Evolutionary conservation across 192 early-diverging fungal genomes (phyloP).

Genomic region (Haplosporangium gracile): DNA sequence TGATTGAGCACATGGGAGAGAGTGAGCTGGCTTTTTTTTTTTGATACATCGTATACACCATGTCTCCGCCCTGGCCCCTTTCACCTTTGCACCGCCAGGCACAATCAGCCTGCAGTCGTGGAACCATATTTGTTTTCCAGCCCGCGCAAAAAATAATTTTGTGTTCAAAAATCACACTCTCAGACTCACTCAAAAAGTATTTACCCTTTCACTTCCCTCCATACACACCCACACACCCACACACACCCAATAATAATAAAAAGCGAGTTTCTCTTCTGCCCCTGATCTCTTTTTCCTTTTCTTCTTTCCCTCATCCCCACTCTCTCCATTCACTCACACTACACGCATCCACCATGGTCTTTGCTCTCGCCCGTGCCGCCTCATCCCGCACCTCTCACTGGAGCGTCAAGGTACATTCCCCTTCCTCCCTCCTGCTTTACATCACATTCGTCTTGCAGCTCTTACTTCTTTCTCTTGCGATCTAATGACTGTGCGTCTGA

Average conservation of each 20-base stretch:
- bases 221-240: too few species aligned
- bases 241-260: neutral
- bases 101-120: neutral
- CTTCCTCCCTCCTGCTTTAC: neutral
- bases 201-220: too few species aligned
- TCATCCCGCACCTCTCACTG: conserved; percentile 46
- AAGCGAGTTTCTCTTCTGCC: neutral
- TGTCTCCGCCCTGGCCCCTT: neutral
- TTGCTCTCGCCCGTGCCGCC: conserved; percentile 50
- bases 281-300: neutral
- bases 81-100: neutral
- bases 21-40: neutral
- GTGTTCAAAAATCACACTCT: neutral
- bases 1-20: neutral
- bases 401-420: conserved; percentile 42
- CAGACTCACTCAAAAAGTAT: too few species aligned
- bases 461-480: neutral
- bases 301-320: neutral
- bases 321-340: neutral
- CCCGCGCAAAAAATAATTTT: neutral
- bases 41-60: neutral
- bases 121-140: neutral
- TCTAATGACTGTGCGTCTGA: neutral
- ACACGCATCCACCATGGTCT: conserved; percentile 30
- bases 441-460: neutral